These are phyloP conservation scores for Filosporella fistucella DNA, from an alignment of 495 filamentous ascomycete species.

Conservation along the genomic window DNA sequence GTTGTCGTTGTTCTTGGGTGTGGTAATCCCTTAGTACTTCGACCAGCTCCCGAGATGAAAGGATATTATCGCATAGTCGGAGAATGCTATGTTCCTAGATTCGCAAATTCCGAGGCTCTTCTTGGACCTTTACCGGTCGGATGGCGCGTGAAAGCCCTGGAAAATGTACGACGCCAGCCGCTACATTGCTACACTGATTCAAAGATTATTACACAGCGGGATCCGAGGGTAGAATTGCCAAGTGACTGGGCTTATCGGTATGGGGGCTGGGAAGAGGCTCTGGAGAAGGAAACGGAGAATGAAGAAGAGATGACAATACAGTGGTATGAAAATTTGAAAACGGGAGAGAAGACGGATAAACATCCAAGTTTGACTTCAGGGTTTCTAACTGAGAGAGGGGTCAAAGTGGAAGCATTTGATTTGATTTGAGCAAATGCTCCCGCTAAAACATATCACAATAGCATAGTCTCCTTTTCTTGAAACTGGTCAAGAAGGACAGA, in stretches of 20 bases:
- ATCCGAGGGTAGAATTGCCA: neutral
- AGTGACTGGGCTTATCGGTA: neutral
- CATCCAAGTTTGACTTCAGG: conserved; percentile 1
- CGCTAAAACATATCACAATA: no score
- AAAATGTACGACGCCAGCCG: neutral
- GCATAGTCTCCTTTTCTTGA: no score
- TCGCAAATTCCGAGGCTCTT: neutral
- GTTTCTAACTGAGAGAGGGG: no score
- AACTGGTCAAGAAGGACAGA: no score
- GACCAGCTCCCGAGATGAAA: neutral
- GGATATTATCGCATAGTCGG: neutral
- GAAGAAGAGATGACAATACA: neutral
- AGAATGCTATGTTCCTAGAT: neutral
- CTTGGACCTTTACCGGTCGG: neutral
- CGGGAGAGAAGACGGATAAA: neutral
- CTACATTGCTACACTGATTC: neutral
- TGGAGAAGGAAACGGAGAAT: no score
- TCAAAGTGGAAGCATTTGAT: no score
- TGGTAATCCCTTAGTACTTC: neutral
- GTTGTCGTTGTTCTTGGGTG: neutral
- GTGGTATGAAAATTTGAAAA: neutral
- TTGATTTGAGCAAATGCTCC: no score
- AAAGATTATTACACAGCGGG: neutral
- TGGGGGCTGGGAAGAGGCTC: no score
- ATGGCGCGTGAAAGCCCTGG: neutral